These are phyloP conservation scores for Psidium guajava DNA, from an alignment of 345 rosid species.

Conservation along the genomic window DNA sequence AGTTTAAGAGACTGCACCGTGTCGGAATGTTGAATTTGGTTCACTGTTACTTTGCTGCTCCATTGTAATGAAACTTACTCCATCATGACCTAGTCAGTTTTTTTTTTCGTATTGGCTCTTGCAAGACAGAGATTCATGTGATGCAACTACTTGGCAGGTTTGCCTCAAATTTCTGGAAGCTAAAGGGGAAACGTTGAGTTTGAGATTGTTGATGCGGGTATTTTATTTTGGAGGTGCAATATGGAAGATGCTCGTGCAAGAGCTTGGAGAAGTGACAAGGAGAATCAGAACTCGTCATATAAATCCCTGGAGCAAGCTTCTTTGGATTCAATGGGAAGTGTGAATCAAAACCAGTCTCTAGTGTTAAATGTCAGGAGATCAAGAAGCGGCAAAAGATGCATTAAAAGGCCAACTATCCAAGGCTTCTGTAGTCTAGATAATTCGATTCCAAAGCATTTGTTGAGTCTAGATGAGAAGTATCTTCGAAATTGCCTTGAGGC, in stretches of 20 bases:
- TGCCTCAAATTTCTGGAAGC: slow-evolving; percentile 20
- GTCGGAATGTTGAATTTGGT: background rate
- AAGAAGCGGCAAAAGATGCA: slow-evolving; percentile 30
- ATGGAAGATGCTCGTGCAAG: slow-evolving; percentile 39
- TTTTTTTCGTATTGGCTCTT: background rate
- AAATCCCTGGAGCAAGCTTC: slow-evolving; percentile 13
- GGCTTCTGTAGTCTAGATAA: slow-evolving; percentile 26
- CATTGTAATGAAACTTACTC: background rate
- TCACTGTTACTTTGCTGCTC: background rate
- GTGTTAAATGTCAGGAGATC: slow-evolving; percentile 41
- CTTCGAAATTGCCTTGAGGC: slow-evolving; percentile 61
- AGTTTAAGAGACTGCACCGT: background rate
- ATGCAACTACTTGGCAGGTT: background rate
- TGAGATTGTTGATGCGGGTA: background rate
- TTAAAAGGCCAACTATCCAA: slow-evolving; percentile 32
- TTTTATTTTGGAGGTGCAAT: background rate
- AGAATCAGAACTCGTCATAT: slow-evolving; percentile 8
- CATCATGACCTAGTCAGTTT: background rate
- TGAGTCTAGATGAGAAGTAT: slow-evolving; percentile 63
- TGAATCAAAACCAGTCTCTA: slow-evolving; percentile 9
- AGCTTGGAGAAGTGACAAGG: slow-evolving; percentile 23
- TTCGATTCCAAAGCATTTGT: slow-evolving; percentile 69
- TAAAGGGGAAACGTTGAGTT: slow-evolving; percentile 2
- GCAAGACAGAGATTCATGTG: background rate
- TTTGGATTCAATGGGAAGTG: background rate